phyloP scores from a whole-genome alignment of 768 basidiomycete species.

The Leccinum truebloodii region DNA sequence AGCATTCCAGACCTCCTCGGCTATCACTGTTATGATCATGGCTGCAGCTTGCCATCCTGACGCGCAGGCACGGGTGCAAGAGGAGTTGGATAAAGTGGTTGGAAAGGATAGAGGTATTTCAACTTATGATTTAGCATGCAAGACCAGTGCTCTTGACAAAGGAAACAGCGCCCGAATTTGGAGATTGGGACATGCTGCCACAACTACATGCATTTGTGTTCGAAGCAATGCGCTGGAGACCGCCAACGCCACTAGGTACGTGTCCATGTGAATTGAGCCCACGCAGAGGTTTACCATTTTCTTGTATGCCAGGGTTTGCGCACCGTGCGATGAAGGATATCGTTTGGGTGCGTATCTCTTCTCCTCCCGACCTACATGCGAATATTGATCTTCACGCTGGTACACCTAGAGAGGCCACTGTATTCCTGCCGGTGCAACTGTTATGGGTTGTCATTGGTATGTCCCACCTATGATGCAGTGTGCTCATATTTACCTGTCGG shows the following conservation, averaged over 20 bases:
- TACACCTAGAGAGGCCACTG: not conserved
- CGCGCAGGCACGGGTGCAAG: conserved; percentile 47
- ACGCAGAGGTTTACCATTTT: not conserved
- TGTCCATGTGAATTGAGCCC: not conserved
- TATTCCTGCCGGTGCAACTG: not conserved
- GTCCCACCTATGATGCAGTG: not conserved
- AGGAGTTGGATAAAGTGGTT: conserved; percentile 51
- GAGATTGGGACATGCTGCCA: conserved; percentile 32
- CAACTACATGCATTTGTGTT: conserved; percentile 37
- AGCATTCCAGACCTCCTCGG: conserved; percentile 41
- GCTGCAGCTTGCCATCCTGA: conserved; percentile 51
- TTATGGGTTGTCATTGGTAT: not conserved
- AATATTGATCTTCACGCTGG: not conserved
- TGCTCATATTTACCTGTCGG: not conserved
- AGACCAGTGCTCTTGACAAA: not conserved
- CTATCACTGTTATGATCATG: conserved; percentile 49
- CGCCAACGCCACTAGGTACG: conserved; percentile 32
- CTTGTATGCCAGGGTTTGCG: conserved; percentile 43
- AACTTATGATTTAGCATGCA: not conserved
- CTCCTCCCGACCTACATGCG: not conserved
- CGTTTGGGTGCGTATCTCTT: conserved; percentile 45
- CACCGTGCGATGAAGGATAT: conserved; percentile 65
- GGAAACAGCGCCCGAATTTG: conserved; percentile 35
- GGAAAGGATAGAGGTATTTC: conserved; percentile 35
- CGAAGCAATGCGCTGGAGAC: conserved; percentile 39